Percentiles rank a stretch among this genome's conserved stretches.
phyloP scores from a whole-genome alignment of 163 green algal species.

The Volvox carteri region DNA sequence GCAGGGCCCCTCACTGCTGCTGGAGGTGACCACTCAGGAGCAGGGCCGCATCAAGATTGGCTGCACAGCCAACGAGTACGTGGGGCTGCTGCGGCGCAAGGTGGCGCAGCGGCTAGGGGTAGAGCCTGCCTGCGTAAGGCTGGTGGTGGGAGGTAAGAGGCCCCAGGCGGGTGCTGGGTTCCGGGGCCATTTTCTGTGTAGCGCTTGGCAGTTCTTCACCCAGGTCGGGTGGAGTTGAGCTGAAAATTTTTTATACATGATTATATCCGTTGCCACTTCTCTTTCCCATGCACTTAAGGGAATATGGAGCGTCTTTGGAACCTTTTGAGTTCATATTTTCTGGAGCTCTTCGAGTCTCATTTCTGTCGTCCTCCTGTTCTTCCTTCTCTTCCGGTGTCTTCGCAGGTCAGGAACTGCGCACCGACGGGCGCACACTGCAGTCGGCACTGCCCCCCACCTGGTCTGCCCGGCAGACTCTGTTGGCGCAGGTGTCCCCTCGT shows the following conservation, averaged over 20 bases:
- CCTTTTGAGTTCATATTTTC: no score
- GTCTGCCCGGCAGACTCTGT: conserved; percentile 40
- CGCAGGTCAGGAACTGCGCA: conserved; percentile 71
- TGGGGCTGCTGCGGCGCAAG: conserved; percentile 68
- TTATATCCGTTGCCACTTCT: no score
- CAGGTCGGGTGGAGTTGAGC: no score
- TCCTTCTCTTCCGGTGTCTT: no score
- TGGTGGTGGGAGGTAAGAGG: conserved; percentile 62
- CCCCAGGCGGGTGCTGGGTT: no score
- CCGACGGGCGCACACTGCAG: conserved; percentile 56
- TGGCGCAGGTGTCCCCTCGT: conserved; percentile 23
- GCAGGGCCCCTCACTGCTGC: conserved; percentile 55
- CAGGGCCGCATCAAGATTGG: conserved; percentile 35
- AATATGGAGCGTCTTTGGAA: no score
- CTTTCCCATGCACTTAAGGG: no score
- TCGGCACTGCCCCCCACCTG: conserved; percentile 50
- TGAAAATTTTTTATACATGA: no score
- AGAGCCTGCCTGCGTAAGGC: conserved; percentile 49
- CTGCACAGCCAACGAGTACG: conserved; percentile 68
- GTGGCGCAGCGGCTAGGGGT: conserved; percentile 57
- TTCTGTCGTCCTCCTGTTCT: no score
- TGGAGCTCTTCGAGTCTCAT: no score
- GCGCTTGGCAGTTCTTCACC: no score
- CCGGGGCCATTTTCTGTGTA: no score
- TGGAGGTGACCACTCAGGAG: conserved; percentile 60